These are phyloP conservation scores for Calonectria ilicicola DNA, from an alignment of 2,329 filamentous ascomycete species.

Conservation along the genomic window DNA sequence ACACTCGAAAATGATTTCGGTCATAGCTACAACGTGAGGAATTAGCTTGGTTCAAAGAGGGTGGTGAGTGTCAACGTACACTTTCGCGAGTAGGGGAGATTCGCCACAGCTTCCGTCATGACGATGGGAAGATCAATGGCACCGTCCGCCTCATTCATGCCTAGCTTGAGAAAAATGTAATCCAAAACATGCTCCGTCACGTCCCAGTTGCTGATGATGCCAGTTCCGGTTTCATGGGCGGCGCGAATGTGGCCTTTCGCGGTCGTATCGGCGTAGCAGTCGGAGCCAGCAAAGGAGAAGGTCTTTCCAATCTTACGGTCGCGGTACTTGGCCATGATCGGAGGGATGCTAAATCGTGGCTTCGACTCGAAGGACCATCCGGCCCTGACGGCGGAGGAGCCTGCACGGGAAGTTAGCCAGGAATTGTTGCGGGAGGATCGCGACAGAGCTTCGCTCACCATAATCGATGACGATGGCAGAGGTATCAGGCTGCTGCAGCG, in stretches of 20 bases:
- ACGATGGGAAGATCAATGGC: conserved; percentile 87
- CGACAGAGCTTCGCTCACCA: conserved; percentile 66
- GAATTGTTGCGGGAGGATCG: conserved; percentile 17
- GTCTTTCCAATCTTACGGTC: conserved; percentile 94
- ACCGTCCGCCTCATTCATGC: conserved; percentile 81
- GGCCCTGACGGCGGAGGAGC: conserved; percentile 88
- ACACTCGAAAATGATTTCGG: conserved; percentile 96
- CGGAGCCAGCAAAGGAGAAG: conserved; percentile 90
- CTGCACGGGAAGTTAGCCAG: conserved; percentile 58
- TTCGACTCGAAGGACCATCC: conserved; percentile 93
- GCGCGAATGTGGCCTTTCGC: conserved; percentile 90
- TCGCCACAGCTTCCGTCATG: conserved; percentile 96
- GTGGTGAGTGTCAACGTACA: conserved; percentile 65
- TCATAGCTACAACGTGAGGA: conserved; percentile 77
- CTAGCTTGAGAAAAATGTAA: conserved; percentile 94
- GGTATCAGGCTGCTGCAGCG: conserved; percentile 66
- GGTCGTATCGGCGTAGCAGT: conserved; percentile 95
- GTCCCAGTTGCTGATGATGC: conserved; percentile 97
- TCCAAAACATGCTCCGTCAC: conserved; percentile 95
- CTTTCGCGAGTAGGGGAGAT: conserved; percentile 87
- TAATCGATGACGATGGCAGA: conserved; percentile 98
- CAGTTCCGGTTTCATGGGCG: conserved; percentile 90
- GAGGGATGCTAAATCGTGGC: conserved; percentile 85
- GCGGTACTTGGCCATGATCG: conserved; percentile 94
- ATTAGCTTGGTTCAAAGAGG: conserved; percentile 32